A percentile compares a stretch with the other conserved stretches of the same genome.
These are phyloP conservation scores for Talaromyces wortmannii DNA, from an alignment of 495 filamentous ascomycete species.

Conservation along the genomic window DNA sequence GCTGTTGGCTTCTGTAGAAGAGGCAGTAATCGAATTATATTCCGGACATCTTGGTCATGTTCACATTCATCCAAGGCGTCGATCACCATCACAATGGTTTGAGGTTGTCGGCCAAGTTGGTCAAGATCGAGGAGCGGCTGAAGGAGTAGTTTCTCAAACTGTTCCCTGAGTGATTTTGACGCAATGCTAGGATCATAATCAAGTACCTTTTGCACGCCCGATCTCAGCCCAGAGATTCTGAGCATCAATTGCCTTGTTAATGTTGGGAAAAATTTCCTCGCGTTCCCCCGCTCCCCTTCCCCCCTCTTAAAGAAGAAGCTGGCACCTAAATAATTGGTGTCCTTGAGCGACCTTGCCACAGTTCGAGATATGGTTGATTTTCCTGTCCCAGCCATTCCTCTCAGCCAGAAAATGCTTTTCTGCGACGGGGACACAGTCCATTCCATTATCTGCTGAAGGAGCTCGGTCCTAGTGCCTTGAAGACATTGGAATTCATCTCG, in stretches of 20 bases:
- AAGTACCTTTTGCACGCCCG: slow-evolving; percentile 21
- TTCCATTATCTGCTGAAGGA: slow-evolving; percentile 13
- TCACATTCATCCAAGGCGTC: slow-evolving; percentile 52
- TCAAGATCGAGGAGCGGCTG: slow-evolving; percentile 12
- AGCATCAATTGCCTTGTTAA: slow-evolving; percentile 27
- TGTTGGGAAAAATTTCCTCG: slow-evolving; percentile 29
- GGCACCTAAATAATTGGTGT: background rate
- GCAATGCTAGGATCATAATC: slow-evolving; percentile 15
- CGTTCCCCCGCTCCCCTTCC: slow-evolving; percentile 24
- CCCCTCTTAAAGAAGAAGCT: slow-evolving; percentile 43
- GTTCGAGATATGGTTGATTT: slow-evolving; percentile 22
- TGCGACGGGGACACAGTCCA: slow-evolving; percentile 12
- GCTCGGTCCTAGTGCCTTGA: slow-evolving; percentile 14
- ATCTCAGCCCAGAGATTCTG: slow-evolving; percentile 12
- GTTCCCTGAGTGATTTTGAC: slow-evolving; percentile 21
- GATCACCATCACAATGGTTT: slow-evolving; percentile 30
- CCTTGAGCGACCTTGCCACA: slow-evolving; percentile 1
- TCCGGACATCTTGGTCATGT: slow-evolving; percentile 24
- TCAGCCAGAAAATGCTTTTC: slow-evolving; percentile 22
- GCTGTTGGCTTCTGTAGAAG: slow-evolving; percentile 11
- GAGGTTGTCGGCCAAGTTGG: slow-evolving; percentile 1
- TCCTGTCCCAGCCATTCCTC: slow-evolving; percentile 22
- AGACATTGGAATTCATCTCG: slow-evolving; percentile 9
- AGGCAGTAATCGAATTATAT: slow-evolving; percentile 29
- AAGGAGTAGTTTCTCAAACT: slow-evolving; percentile 36